phyloP scores from a whole-genome alignment of 208 protist genomes.

The Zelonia costaricensis region DNA sequence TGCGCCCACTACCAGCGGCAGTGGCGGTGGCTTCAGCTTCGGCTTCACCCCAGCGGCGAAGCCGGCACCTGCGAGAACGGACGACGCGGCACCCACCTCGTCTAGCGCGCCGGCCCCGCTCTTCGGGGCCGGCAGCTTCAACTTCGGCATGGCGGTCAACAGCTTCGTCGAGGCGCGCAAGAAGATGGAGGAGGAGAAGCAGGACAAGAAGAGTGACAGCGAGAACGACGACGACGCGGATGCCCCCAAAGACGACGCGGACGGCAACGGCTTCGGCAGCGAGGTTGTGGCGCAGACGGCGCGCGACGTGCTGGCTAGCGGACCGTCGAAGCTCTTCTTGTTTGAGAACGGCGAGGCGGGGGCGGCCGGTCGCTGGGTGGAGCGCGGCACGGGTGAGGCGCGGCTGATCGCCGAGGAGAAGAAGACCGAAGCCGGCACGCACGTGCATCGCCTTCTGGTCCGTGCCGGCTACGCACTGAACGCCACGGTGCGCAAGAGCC shows the following conservation, averaged over 20 bases:
- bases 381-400: conserved; percentile 70
- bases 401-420: conserved; percentile 52
- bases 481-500: conserved; percentile 38
- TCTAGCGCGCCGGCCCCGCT: conserved; percentile 19
- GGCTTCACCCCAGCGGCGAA: conserved; percentile 11
- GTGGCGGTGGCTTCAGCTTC: conserved; percentile 13
- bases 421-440: conserved; percentile 10
- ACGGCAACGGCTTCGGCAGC: conserved; percentile 18
- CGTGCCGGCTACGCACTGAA: conserved; percentile 86
- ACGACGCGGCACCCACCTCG: conserved; percentile 4
- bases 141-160: conserved; percentile 64
- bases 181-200: conserved; percentile 43
- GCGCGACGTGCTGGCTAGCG: conserved; percentile 50
- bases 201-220: conserved; percentile 8
- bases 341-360: conserved; percentile 57
- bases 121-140: conserved; percentile 53
- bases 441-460: conserved; percentile 71
- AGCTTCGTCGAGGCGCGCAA: conserved; percentile 73
- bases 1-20: no score
- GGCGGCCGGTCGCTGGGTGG: conserved; percentile 48
- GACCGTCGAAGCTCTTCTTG: conserved; percentile 60
- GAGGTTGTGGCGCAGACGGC: conserved; percentile 27
- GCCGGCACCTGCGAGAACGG: background rate
- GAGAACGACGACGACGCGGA: conserved; percentile 22
- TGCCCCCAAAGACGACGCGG: conserved; percentile 14